Conservation (phyloP, 164 flowering plant genomes). For the Dillenia suffruticosa region DNA sequence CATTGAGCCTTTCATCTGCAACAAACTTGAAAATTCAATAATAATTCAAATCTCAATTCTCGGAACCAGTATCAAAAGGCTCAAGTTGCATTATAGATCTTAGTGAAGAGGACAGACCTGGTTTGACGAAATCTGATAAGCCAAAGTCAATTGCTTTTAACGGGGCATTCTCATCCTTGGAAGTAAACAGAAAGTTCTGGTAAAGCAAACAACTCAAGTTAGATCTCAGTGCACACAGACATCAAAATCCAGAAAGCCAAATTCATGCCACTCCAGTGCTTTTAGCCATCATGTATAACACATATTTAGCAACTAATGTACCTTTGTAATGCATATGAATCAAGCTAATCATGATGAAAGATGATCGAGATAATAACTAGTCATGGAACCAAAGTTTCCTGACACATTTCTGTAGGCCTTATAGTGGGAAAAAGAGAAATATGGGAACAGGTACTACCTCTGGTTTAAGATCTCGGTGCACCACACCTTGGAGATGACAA, state of each 20-base stretch:
- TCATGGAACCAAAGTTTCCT: too few species aligned
- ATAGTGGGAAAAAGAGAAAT: background rate
- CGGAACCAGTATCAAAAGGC: background rate
- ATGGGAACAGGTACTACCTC: constrained; percentile 48
- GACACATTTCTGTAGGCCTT: too few species aligned
- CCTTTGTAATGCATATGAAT: too few species aligned
- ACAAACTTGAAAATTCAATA: constrained; percentile 7
- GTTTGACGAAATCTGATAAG: constrained; percentile 89
- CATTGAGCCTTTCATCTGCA: constrained; percentile 95
- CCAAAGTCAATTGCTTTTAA: constrained; percentile 97
- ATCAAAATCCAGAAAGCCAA: too few species aligned
- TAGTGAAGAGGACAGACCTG: constrained; percentile 49
- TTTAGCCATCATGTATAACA: background rate
- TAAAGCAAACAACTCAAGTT: constrained; percentile 18
- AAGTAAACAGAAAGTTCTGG: constrained; percentile 83
- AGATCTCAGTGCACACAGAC: background rate
- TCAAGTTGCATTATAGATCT: background rate
- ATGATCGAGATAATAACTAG: too few species aligned
- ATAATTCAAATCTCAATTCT: constrained; percentile 2
- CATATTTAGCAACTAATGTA: too few species aligned
- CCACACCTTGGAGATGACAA: constrained; percentile 96
- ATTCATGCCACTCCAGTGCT: too few species aligned
- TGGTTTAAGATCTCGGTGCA: constrained; percentile 96
- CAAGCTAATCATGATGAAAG: too few species aligned
- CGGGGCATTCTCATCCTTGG: constrained; percentile 74